Conservation (phyloP, 805 yeast genomes). For the Sugiyamaella mastotermitis region DNA sequence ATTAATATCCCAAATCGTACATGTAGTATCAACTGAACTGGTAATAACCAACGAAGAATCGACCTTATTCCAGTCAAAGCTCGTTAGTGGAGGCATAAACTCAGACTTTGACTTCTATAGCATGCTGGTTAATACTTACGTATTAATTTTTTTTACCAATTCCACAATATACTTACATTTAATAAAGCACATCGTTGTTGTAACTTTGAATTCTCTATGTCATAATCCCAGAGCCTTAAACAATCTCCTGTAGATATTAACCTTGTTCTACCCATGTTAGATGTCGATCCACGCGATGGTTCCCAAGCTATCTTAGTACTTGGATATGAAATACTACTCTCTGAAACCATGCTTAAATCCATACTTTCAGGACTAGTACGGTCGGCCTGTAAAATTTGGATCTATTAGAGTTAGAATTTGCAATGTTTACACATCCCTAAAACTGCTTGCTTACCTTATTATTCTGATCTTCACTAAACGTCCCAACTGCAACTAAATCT, state of each 20-base stretch:
- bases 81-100: conserved; percentile 79
- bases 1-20: conserved; percentile 88
- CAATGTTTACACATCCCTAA: too few relatives aligned
- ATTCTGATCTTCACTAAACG: conserved; percentile 70
- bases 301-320: conserved; percentile 74
- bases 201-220: conserved; percentile 30
- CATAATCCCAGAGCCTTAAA: conserved; percentile 55
- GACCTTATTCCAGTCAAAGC: conserved; percentile 84
- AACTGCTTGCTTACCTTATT: too few relatives aligned
- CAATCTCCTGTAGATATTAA: conserved; percentile 70
- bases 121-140: not conserved
- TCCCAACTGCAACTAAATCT: conserved; percentile 59
- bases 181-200: conserved; percentile 37
- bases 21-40: conserved; percentile 89
- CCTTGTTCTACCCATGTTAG: conserved; percentile 18
- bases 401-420: too few relatives aligned
- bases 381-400: conserved; percentile 9
- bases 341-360: conserved; percentile 45
- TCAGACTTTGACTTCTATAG: conserved; percentile 35
- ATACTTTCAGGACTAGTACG: conserved; percentile 18
- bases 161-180: conserved; percentile 16
- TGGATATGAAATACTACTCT: conserved; percentile 56
- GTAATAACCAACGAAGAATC: conserved; percentile 72
- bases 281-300: conserved; percentile 29
- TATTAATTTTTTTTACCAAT: too few relatives aligned